Percentiles rank a stretch among this genome's conserved stretches.
These are phyloP conservation scores for Boletus fagicola DNA, from an alignment of 768 basidiomycete species.

Conservation along the genomic window DNA sequence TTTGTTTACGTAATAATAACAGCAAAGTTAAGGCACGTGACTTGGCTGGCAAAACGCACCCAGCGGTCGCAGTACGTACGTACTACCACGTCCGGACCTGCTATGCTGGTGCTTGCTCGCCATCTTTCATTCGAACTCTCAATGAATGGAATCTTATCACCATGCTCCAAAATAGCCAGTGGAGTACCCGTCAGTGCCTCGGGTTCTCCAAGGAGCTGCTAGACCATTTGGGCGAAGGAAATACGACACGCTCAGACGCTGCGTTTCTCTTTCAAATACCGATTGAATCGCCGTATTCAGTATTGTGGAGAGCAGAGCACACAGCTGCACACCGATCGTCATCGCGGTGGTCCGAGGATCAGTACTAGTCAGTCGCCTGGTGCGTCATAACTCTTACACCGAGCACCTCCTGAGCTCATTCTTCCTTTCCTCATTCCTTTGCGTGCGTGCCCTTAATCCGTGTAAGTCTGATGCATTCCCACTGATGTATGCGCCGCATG, in stretches of 20 bases:
- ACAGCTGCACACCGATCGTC: background rate
- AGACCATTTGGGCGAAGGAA: background rate
- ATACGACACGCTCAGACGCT: background rate
- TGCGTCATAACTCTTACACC: background rate
- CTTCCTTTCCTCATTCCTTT: background rate
- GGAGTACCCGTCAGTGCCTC: background rate
- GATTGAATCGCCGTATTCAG: background rate
- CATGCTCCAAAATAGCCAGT: background rate
- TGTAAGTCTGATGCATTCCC: slow-evolving; percentile 2
- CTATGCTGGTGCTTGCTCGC: background rate
- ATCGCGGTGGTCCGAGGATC: slow-evolving; percentile 15
- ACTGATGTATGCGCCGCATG: background rate
- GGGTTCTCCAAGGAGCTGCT: background rate
- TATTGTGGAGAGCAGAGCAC: background rate
- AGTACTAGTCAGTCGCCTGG: background rate
- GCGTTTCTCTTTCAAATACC: slow-evolving; percentile 7
- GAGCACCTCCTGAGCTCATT: slow-evolving; percentile 2
- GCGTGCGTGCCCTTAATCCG: background rate
- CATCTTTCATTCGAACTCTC: slow-evolving; percentile 1
- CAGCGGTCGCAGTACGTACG: no score
- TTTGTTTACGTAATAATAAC: no score
- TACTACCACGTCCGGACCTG: background rate
- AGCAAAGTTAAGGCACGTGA: slow-evolving; percentile 16
- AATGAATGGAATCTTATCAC: background rate
- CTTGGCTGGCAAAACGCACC: background rate